Conservation (phyloP, 2,329 filamentous ascomycete genomes). For the Botryotinia narcissicola region DNA sequence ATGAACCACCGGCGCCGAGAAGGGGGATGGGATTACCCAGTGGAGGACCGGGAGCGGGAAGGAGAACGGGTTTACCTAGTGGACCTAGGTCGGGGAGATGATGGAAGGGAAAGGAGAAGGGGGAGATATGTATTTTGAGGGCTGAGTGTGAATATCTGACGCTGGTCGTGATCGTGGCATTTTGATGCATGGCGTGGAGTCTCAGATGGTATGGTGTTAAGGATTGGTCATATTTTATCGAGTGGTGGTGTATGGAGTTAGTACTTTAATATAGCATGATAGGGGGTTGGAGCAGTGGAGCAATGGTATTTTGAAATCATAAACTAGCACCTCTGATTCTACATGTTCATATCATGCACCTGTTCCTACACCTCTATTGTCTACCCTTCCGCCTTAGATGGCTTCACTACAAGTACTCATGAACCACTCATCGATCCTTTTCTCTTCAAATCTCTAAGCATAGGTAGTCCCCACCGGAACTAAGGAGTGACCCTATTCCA, state of each 20-base stretch:
- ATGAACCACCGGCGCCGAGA: constrained; percentile 23
- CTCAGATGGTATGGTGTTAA: constrained; percentile 3
- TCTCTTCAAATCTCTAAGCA: background rate
- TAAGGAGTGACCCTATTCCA: too few relatives aligned
- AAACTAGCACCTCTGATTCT: background rate
- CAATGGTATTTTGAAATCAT: constrained; percentile 5
- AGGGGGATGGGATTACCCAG: constrained; percentile 11
- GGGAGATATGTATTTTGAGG: background rate
- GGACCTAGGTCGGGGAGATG: constrained; percentile 11
- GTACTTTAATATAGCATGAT: constrained; percentile 10
- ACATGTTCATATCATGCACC: background rate
- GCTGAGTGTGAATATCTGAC: background rate
- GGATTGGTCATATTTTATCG: background rate
- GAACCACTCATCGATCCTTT: background rate
- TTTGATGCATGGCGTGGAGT: constrained; percentile 2
- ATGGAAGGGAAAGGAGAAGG: background rate
- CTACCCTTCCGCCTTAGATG: background rate
- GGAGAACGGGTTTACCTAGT: constrained; percentile 9
- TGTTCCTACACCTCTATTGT: background rate
- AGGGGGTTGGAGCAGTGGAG: background rate
- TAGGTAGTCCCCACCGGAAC: too few relatives aligned
- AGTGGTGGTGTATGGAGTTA: background rate
- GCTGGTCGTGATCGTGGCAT: constrained; percentile 1
- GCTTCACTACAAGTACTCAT: background rate
- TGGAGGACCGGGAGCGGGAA: constrained; percentile 10